A percentile compares a stretch with the other conserved stretches of the same genome.
Conservation (phyloP, 108 stramenopile genomes). For the Asterionellopsis glacialis region DNA sequence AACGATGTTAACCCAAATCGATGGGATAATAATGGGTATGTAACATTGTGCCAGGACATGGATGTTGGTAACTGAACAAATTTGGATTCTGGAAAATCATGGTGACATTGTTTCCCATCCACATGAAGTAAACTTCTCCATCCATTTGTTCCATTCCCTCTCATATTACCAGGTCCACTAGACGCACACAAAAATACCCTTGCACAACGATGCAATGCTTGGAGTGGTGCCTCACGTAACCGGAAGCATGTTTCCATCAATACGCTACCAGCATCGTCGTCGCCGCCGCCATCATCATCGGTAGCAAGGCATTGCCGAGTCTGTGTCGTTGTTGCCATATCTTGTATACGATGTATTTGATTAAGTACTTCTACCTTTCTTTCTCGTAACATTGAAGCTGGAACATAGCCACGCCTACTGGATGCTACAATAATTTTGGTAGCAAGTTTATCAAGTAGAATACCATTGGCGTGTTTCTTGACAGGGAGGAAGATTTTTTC, state of each 20-base stretch:
- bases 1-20: conserved; percentile 53
- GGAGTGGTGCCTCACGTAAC: conserved; percentile 59
- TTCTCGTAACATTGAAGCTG: conserved; percentile 14
- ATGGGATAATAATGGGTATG: conserved; percentile 57
- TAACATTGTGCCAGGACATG: conserved; percentile 49
- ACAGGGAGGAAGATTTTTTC: conserved; percentile 48
- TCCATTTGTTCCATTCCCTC: conserved; percentile 71
- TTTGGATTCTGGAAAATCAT: conserved; percentile 11
- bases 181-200: conserved; percentile 70
- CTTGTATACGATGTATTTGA: neutral
- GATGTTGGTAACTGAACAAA: conserved; percentile 15
- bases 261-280: neutral
- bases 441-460: conserved; percentile 50
- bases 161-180: conserved; percentile 75
- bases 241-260: conserved; percentile 25
- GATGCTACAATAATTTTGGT: conserved; percentile 17
- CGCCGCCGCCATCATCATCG: neutral
- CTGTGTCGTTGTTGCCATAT: too few relatives aligned
- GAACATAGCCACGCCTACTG: conserved; percentile 19
- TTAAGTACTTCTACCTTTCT: neutral
- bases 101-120: conserved; percentile 11
- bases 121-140: conserved; percentile 52
- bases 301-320: neutral
- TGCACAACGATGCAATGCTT: conserved; percentile 36
- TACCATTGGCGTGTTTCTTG: conserved; percentile 50